Evolutionary conservation across 441 rosid species (phyloP).

Genomic region (Gossypium aridum): DNA sequence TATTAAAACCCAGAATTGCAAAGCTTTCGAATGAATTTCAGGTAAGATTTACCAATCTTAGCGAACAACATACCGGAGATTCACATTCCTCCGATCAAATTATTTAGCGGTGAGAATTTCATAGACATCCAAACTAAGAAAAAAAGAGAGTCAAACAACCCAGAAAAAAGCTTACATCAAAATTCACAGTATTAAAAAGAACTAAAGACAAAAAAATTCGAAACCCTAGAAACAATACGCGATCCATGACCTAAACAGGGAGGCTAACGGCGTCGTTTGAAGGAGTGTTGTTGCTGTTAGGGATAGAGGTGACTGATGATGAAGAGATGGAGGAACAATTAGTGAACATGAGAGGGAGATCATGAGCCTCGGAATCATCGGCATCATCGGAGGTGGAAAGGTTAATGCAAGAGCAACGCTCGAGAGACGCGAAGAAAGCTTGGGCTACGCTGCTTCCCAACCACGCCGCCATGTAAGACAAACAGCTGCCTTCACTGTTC

Average conservation of each 20-base stretch:
- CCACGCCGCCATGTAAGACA: constrained; percentile 35
- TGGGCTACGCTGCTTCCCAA: constrained; percentile 33
- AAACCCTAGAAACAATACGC: background rate
- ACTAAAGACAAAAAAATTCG: background rate
- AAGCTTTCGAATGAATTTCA: background rate
- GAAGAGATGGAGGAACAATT: constrained; percentile 11
- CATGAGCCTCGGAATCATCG: constrained; percentile 28
- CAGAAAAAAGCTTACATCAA: constrained; percentile 1
- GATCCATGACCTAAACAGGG: constrained; percentile 7
- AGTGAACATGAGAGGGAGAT: constrained; percentile 30
- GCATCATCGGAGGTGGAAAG: constrained; percentile 37
- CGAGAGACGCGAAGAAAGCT: constrained; percentile 44
- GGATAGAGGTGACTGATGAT: background rate
- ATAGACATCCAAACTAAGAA: background rate
- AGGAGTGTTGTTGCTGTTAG: background rate
- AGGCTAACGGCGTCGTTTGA: constrained; percentile 12
- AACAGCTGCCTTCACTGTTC: constrained; percentile 3
- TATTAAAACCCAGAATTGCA: background rate
- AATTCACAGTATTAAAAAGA: background rate
- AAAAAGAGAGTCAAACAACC: background rate
- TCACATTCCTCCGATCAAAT: background rate
- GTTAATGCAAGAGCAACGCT: constrained; percentile 39
- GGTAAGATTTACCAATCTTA: background rate
- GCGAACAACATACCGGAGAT: background rate
- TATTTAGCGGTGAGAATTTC: background rate